Percentiles rank a stretch among this genome's conserved stretches.
Evolutionary conservation across 495 filamentous ascomycete genomes (phyloP).

Genomic region (Xylaria acuta): DNA sequence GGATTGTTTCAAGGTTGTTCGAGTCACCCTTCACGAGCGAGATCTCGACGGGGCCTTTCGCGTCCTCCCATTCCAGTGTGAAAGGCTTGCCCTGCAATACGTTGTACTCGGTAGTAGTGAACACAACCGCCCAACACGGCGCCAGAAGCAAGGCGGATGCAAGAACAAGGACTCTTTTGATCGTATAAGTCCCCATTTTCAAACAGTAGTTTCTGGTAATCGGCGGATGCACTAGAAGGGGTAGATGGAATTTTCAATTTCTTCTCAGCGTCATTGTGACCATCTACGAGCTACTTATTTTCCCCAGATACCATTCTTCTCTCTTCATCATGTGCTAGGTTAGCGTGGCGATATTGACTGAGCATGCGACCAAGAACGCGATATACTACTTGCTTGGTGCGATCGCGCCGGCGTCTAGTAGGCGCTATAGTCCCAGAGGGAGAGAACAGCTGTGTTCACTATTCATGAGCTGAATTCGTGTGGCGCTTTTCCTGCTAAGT

Average conservation of each 20-base stretch:
- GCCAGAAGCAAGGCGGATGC: background rate
- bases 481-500: background rate
- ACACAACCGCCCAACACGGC: constrained; percentile 1
- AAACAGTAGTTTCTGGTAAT: background rate
- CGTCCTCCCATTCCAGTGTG: background rate
- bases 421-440: background rate
- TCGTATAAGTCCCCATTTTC: background rate
- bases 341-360: background rate
- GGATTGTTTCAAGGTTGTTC: background rate
- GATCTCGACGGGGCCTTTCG: background rate
- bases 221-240: background rate
- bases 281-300: constrained; percentile 2
- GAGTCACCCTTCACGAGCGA: background rate
- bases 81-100: constrained; percentile 1
- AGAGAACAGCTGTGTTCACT: background rate
- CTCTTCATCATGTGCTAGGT: background rate
- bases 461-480: background rate
- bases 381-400: background rate
- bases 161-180: background rate
- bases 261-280: background rate
- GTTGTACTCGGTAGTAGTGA: background rate
- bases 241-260: background rate
- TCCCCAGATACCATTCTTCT: background rate
- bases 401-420: background rate
- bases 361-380: background rate